These are phyloP conservation scores for Carex littledalei DNA, from an alignment of 176 grass and related monocot species.

Conservation along the genomic window DNA sequence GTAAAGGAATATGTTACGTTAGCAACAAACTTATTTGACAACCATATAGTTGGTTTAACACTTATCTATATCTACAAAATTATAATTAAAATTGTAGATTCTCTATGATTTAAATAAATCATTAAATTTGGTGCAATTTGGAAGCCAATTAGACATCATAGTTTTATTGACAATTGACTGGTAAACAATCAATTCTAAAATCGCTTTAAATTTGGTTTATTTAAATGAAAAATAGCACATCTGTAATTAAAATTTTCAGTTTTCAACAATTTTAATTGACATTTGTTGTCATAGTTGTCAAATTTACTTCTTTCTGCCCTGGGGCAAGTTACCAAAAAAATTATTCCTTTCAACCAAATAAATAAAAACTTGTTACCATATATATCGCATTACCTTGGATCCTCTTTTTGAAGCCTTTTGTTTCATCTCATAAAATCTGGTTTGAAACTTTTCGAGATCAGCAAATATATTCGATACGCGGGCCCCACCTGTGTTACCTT, in stretches of 20 bases:
- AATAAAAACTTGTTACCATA: neutral
- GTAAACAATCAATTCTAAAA: neutral
- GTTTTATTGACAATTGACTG: neutral
- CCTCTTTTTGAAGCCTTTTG: slow-evolving; percentile 46
- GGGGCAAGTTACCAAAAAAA: neutral
- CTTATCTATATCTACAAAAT: neutral
- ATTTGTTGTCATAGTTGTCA: neutral
- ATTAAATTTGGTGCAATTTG: neutral
- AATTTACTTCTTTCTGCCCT: neutral
- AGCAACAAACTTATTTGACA: neutral
- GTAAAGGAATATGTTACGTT: neutral
- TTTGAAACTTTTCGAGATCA: slow-evolving; percentile 69
- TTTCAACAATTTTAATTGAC: neutral
- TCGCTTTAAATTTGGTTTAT: neutral
- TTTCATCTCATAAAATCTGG: slow-evolving; percentile 51
- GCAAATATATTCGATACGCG: slow-evolving; percentile 61
- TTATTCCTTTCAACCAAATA: neutral
- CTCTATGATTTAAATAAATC: neutral
- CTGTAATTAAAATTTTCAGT: neutral
- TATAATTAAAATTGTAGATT: neutral
- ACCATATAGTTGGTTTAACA: neutral
- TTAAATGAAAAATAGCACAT: neutral
- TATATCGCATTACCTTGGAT: slow-evolving; percentile 40
- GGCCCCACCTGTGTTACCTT: slow-evolving; percentile 49
- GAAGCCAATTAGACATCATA: neutral